These are phyloP conservation scores for Trichoderma gracile DNA, from an alignment of 2,329 filamentous ascomycete genomes.

Conservation along the genomic window DNA sequence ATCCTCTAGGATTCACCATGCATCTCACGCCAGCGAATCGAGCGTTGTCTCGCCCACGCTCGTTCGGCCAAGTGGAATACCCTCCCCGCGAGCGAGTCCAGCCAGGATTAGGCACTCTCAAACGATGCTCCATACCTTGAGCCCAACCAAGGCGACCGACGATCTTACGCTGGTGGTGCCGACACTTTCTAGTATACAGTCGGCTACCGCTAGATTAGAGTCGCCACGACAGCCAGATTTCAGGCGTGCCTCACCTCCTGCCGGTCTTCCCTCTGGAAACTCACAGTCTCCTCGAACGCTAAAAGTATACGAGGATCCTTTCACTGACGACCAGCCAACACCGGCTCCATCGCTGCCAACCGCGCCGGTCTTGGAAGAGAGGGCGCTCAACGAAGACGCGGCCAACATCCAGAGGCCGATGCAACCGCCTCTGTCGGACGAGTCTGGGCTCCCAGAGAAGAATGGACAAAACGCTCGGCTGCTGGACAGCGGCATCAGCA, in stretches of 20 bases:
- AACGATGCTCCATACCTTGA: constrained; percentile 38
- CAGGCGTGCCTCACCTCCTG: constrained; percentile 19
- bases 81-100: constrained; percentile 48
- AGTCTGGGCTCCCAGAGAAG: constrained; percentile 48
- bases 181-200: constrained; percentile 43
- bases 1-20: constrained; percentile 48
- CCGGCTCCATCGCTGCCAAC: constrained; percentile 47
- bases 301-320: constrained; percentile 65
- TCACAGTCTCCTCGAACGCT: constrained; percentile 42
- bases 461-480: constrained; percentile 60
- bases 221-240: constrained; percentile 25
- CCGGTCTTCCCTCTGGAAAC: constrained; percentile 25
- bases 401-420: constrained; percentile 35
- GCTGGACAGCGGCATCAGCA: constrained; percentile 71
- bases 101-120: constrained; percentile 42
- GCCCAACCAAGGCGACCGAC: constrained; percentile 52
- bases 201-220: constrained; percentile 36
- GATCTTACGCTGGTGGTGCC: constrained; percentile 57
- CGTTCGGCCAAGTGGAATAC: constrained; percentile 6
- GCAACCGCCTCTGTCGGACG: constrained; percentile 30
- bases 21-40: constrained; percentile 53
- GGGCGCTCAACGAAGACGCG: constrained; percentile 59
- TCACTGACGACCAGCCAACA: constrained; percentile 50
- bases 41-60: constrained; percentile 48
- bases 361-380: constrained; percentile 59